Conservation (phyloP, 2,329 filamentous ascomycete species). For the Mollisia scopiformis region DNA sequence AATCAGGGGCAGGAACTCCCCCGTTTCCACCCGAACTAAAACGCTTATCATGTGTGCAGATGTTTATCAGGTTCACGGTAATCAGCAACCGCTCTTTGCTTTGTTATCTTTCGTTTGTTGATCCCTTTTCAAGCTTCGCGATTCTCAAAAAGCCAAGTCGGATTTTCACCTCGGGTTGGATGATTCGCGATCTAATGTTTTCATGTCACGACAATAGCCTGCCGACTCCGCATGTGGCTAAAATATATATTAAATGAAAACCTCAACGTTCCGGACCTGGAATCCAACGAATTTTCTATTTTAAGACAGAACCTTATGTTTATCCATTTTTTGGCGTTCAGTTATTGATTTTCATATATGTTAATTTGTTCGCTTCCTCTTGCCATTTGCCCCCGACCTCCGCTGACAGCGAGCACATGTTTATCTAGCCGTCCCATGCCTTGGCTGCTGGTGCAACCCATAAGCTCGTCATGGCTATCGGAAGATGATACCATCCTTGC, state of each 20-base stretch:
- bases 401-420: conserved; percentile 13
- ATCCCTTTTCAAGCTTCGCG: neutral
- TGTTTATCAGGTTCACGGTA: neutral
- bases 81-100: neutral
- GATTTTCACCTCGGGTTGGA: neutral
- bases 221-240: conserved; percentile 26
- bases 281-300: conserved; percentile 23
- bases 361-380: conserved; percentile 19
- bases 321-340: conserved; percentile 14
- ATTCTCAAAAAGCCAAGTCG: neutral
- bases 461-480: conserved; percentile 11
- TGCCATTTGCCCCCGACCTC: conserved; percentile 10
- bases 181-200: conserved; percentile 6
- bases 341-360: conserved; percentile 17
- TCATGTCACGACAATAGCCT: conserved; percentile 23
- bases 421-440: neutral
- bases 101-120: neutral
- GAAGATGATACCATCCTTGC: conserved; percentile 17
- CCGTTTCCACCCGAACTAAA: neutral
- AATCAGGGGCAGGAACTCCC: neutral
- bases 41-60: neutral
- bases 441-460: conserved; percentile 4
- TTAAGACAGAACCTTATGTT: conserved; percentile 14
- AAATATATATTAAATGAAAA: conserved; percentile 22
- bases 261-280: conserved; percentile 8